A percentile compares a stretch with the other conserved stretches of the same genome.
phyloP scores from a whole-genome alignment of 1,139 yeast species.

The Eremothecium gossypii region DNA sequence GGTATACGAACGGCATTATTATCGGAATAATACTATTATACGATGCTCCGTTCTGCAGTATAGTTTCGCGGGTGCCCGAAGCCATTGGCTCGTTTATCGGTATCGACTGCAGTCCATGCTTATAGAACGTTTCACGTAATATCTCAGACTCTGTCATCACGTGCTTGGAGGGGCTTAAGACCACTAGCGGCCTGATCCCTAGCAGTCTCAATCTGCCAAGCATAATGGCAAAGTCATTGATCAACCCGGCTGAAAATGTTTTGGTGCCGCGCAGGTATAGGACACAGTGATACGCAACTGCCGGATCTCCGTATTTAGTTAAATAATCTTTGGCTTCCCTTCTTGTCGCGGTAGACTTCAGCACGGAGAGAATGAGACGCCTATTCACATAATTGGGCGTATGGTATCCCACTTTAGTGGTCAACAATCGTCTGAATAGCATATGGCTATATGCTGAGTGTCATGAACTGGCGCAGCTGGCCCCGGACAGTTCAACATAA shows the following conservation, averaged over 20 bases:
- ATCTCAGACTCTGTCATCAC: constrained; percentile 5
- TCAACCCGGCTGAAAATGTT: constrained; percentile 7
- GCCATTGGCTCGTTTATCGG: constrained; percentile 9
- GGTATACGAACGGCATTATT: constrained; percentile 22
- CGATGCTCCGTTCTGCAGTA: not conserved
- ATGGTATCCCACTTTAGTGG: constrained; percentile 9
- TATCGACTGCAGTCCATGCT: constrained; percentile 14
- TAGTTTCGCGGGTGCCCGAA: not conserved
- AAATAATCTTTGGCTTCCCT: constrained; percentile 64
- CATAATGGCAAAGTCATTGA: constrained; percentile 17
- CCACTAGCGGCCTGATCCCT: constrained; percentile 26
- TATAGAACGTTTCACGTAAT: constrained; percentile 22
- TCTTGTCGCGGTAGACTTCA: constrained; percentile 68
- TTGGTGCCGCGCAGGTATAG: constrained; percentile 22
- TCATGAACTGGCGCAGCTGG: no score
- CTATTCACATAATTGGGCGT: constrained; percentile 32
- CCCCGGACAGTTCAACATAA: no score
- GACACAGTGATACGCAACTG: constrained; percentile 19
- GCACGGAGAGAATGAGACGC: constrained; percentile 51
- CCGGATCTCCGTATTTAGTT: constrained; percentile 38
- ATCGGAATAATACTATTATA: constrained; percentile 17
- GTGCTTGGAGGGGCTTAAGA: constrained; percentile 20
- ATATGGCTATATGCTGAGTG: no score
- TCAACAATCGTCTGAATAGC: not conserved
- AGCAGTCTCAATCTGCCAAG: constrained; percentile 20